phyloP scores from a whole-genome alignment of 1,284 basidiomycete species.

The Tranzscheliella williamsii region DNA sequence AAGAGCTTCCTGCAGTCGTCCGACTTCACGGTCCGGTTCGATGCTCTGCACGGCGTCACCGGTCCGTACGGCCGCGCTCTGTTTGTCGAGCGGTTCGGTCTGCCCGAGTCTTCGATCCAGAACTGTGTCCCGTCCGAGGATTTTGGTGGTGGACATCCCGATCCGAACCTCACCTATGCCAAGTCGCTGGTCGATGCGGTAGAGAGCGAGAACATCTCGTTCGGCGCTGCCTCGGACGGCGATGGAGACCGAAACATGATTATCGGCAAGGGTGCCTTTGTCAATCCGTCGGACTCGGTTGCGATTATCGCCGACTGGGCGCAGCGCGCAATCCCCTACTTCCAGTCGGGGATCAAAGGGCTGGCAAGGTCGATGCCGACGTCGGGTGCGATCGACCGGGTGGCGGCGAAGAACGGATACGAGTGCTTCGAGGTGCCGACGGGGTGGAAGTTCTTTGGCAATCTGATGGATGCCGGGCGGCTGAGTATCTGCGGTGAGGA shows the following conservation, averaged over 20 bases:
- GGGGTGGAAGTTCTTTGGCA: constrained; percentile 99
- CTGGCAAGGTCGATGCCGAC: constrained; percentile 97
- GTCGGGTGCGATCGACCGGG: constrained; percentile 91
- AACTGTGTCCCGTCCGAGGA: constrained; percentile 89
- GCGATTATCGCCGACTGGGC: constrained; percentile 98
- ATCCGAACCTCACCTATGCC: constrained; percentile 97
- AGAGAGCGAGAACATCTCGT: constrained; percentile 81
- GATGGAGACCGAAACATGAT: constrained; percentile 99
- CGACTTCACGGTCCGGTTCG: constrained; percentile 84
- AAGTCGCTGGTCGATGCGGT: constrained; percentile 90
- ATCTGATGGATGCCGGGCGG: constrained; percentile 96
- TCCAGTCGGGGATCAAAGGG: constrained; percentile 87
- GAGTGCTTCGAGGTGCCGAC: constrained; percentile 97
- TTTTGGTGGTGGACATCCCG: constrained; percentile 96
- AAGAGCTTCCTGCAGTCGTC: constrained; percentile 77
- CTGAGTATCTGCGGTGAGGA: constrained; percentile 98
- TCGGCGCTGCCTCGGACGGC: constrained; percentile 95
- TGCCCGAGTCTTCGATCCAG: constrained; percentile 80
- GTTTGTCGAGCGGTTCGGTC: constrained; percentile 80
- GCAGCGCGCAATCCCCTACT: constrained; percentile 92
- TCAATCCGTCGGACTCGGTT: constrained; percentile 94
- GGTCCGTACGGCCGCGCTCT: constrained; percentile 93
- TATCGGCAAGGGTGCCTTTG: constrained; percentile 95
- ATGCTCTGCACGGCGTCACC: constrained; percentile 94
- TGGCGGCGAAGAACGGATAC: constrained; percentile 89